Base-by-base conservation (phyloP, 495 filamentous ascomycete species). In the Glutinoglossum americanum region DNA sequence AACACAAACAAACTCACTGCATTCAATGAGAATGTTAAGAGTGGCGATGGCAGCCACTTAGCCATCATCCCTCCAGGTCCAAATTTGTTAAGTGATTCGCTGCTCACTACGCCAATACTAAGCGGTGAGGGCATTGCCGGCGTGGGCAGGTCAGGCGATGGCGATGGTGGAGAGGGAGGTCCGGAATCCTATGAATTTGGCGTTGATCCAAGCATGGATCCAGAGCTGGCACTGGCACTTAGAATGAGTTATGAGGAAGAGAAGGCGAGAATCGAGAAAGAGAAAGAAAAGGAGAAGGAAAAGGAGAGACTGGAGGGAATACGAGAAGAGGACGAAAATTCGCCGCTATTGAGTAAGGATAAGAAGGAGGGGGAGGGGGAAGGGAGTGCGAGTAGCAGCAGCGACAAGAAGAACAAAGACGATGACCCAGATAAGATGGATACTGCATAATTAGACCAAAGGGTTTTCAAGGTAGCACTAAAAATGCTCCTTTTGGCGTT, bases 191-290 rank as follows among this genome's bases (percentile, higher is more conserved):
- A 77, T 64, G 83, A 84, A 68, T 93, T 81, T 71, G 85, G 76
- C 63, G 83, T 85, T 67, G 85, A 83, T 73, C 88, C 76, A 60
- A 84, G 77, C 67, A 74, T 80, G 58, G 92, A 98, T 67, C 92
- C 92, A 30, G 92, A 97, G 67, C 68, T 98, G 67, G 92, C 92
- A 1, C 76, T 98, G 57, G 92, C 93, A n/a, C 73, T 98, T 66
- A 80, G 92, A 60, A 90, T 99, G 85, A 94, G 87, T 66, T 84
- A 93, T 78, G 93, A 99, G 68, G 93, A 97, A 65, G 92, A 94
- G 75, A 93, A 92, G 76, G 87, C 85, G 59, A 73, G 92, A 64
- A 80, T 92, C 69, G 90, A 94, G 64, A 85, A 84, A 71, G 78
- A 82, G 62, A 85, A 83, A 66, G 80, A 84, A 72, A 78, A 13